phyloP scores from a whole-genome alignment of 2,329 filamentous ascomycete genomes.

The Dactylellina parvicollis region DNA sequence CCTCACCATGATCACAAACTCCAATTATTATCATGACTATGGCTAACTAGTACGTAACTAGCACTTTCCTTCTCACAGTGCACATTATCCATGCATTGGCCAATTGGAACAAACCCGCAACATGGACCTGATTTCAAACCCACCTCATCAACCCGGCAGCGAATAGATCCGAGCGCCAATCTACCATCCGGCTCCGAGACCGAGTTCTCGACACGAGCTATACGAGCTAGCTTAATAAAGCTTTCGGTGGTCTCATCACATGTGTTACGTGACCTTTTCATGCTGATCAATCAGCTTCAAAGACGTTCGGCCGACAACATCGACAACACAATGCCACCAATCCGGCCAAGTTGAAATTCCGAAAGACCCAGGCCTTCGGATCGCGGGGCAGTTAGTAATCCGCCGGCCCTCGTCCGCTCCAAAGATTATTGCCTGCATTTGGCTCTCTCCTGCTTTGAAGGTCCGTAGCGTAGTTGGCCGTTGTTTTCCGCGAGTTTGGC shows the following conservation, averaged over 20 bases:
- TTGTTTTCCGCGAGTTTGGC: too few species aligned
- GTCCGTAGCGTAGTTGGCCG: too few species aligned
- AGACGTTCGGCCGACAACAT: slow-evolving; percentile 32
- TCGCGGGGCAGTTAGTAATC: slow-evolving; percentile 2
- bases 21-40: too few species aligned
- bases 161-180: neutral
- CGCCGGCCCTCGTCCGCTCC: neutral
- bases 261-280: neutral
- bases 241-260: neutral
- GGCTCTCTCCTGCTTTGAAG: too few species aligned
- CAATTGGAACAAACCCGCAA: too few species aligned
- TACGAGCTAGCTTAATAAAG: too few species aligned
- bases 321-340: slow-evolving; percentile 6
- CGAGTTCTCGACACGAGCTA: too few species aligned
- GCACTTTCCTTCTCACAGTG: too few species aligned
- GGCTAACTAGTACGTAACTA: too few species aligned
- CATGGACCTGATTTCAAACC: too few species aligned
- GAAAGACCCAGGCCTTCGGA: neutral
- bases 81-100: neutral
- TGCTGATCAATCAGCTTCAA: slow-evolving; percentile 1
- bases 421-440: neutral
- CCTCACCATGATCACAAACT: too few species aligned
- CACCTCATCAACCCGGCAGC: too few species aligned
- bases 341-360: neutral
- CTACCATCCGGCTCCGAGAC: neutral